A percentile compares a stretch with the other conserved stretches of the same genome.
Evolutionary conservation across 2,329 filamentous ascomycete species (phyloP).

Genomic region (Aureobasidium subglaciale): DNA sequence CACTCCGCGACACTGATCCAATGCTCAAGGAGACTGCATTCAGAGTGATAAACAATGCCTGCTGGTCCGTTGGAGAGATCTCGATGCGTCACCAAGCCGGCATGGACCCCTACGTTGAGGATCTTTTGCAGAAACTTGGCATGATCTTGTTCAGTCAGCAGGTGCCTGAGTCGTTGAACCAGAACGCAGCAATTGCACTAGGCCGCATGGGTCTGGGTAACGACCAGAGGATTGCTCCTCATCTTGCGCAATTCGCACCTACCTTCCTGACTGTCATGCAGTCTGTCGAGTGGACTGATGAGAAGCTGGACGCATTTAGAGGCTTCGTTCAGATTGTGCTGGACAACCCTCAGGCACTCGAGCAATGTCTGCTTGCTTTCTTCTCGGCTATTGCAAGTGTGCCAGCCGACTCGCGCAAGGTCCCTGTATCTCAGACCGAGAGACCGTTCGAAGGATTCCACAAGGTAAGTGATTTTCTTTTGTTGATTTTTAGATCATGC

Average conservation of each 20-base stretch:
- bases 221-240: slow-evolving; percentile 67
- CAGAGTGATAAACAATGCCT: slow-evolving; percentile 94
- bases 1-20: slow-evolving; percentile 67
- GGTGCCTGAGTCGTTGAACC: slow-evolving; percentile 77
- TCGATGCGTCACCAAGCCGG: slow-evolving; percentile 66
- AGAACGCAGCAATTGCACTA: slow-evolving; percentile 91
- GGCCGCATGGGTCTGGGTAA: slow-evolving; percentile 79
- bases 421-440: slow-evolving; percentile 53
- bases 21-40: slow-evolving; percentile 52
- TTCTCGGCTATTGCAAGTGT: slow-evolving; percentile 75
- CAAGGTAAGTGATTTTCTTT: slow-evolving; percentile 53
- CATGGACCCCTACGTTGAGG: slow-evolving; percentile 70
- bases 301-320: slow-evolving; percentile 88
- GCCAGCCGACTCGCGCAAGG: slow-evolving; percentile 36
- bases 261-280: slow-evolving; percentile 76
- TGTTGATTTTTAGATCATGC: background rate
- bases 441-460: slow-evolving; percentile 65
- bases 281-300: slow-evolving; percentile 79
- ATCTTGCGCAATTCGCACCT: slow-evolving; percentile 71
- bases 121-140: slow-evolving; percentile 68
- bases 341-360: slow-evolving; percentile 86
- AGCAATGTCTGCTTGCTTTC: slow-evolving; percentile 72
- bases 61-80: slow-evolving; percentile 94
- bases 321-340: slow-evolving; percentile 82
- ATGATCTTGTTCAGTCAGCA: slow-evolving; percentile 79